phyloP scores from a whole-genome alignment of 2,329 filamentous ascomycete species.

The Cercospora nicotianae region DNA sequence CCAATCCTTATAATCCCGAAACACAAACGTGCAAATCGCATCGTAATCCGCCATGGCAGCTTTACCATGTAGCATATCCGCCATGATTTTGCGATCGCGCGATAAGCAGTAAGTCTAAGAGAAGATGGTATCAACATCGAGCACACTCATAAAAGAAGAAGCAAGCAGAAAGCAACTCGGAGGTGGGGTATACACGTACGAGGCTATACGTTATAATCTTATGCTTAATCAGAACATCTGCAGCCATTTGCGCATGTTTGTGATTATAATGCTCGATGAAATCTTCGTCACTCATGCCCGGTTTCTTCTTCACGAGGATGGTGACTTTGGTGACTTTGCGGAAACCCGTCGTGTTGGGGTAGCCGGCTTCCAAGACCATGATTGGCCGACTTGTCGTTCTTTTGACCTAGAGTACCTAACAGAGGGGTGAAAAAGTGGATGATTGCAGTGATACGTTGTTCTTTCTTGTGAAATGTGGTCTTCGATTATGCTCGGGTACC shows the following conservation, averaged over 20 bases:
- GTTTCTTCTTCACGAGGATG: constrained; percentile 50
- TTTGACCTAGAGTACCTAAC: background rate
- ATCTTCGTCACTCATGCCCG: constrained; percentile 46
- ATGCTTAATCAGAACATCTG: constrained; percentile 47
- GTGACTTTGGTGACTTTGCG: constrained; percentile 51
- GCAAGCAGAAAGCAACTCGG: too few relatives aligned
- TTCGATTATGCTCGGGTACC: constrained; percentile 3
- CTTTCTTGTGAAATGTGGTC: background rate
- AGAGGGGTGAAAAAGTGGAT: background rate
- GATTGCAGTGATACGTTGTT: background rate
- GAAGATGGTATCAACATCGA: too few relatives aligned
- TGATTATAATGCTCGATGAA: constrained; percentile 51
- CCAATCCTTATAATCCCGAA: constrained; percentile 48
- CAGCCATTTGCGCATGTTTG: constrained; percentile 47
- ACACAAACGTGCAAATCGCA: constrained; percentile 52
- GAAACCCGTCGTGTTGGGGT: constrained; percentile 47
- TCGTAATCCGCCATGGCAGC: constrained; percentile 46
- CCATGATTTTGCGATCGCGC: constrained; percentile 47
- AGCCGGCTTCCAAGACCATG: constrained; percentile 48
- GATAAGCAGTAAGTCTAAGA: constrained; percentile 47
- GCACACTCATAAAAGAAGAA: too few relatives aligned
- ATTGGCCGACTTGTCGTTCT: background rate
- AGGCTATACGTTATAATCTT: constrained; percentile 49
- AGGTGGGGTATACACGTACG: constrained; percentile 28
- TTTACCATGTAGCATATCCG: constrained; percentile 49